Percentiles rank a stretch among this genome's conserved stretches.
Conservation (phyloP, 2,329 filamentous ascomycete genomes). For the Claviceps citrina region DNA sequence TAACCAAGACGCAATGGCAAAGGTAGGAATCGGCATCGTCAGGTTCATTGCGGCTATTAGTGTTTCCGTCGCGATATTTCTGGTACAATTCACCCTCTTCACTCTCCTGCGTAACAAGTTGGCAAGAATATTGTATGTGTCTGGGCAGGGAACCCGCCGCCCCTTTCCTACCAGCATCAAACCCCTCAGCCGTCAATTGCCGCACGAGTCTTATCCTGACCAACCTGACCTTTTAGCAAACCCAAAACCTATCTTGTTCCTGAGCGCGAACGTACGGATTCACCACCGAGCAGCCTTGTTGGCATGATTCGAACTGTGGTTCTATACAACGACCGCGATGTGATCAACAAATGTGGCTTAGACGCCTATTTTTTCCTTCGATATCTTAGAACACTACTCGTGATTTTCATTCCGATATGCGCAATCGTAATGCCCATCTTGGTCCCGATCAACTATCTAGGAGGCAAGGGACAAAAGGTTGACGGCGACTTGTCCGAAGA, state of each 20-base stretch:
- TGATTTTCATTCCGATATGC: constrained; percentile 81
- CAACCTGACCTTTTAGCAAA: constrained; percentile 34
- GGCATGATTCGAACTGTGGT: constrained; percentile 44
- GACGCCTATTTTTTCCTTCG: constrained; percentile 97
- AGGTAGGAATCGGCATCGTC: constrained; percentile 26
- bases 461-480: constrained; percentile 47
- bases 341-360: constrained; percentile 89
- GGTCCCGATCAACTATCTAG: constrained; percentile 67
- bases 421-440: constrained; percentile 68
- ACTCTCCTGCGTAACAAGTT: constrained; percentile 62
- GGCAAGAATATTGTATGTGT: constrained; percentile 61
- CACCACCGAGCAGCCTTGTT: constrained; percentile 45
- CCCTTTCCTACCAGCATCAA: constrained; percentile 5
- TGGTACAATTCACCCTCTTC: constrained; percentile 53
- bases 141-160: background rate
- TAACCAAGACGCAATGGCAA: constrained; percentile 21
- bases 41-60: constrained; percentile 49
- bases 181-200: background rate
- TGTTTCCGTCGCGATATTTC: constrained; percentile 47
- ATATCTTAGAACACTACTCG: constrained; percentile 60
- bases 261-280: constrained; percentile 65
- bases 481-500: constrained; percentile 18
- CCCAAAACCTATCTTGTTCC: constrained; percentile 76
- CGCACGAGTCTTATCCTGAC: background rate
- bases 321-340: constrained; percentile 56